These are phyloP conservation scores for Lantana camara DNA, from an alignment of 257 asterid species.

Conservation along the genomic window DNA sequence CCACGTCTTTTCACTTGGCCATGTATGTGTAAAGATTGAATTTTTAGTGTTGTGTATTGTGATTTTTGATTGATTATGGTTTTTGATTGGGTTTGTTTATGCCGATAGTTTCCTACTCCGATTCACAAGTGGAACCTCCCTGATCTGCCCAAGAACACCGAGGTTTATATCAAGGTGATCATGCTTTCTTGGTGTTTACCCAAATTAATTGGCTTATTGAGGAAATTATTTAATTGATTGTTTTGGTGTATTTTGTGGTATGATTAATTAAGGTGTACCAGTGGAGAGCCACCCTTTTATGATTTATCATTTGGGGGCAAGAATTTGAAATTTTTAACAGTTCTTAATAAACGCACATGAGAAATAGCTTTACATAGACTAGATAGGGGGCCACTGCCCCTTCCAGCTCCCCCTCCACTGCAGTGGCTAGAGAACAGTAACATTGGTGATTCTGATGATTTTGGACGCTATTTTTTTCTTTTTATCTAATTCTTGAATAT, in stretches of 20 bases:
- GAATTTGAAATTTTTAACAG: too few relatives aligned
- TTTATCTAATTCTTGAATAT: not conserved
- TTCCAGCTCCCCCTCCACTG: too few relatives aligned
- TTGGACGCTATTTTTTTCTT: not conserved
- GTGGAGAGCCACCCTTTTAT: too few relatives aligned
- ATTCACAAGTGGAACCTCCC: slow-evolving; percentile 95
- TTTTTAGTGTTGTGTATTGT: not conserved
- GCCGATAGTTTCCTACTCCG: slow-evolving; percentile 84
- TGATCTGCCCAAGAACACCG: slow-evolving; percentile 78
- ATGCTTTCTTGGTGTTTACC: not conserved
- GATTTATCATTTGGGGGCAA: too few relatives aligned
- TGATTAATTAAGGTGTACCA: too few relatives aligned
- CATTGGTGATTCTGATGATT: too few relatives aligned
- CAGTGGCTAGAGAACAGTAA: too few relatives aligned
- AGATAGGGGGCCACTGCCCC: too few relatives aligned
- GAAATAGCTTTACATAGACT: not conserved
- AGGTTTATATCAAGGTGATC: slow-evolving; percentile 88
- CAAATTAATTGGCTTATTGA: not conserved
- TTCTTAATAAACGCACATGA: too few relatives aligned
- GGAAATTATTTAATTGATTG: not conserved
- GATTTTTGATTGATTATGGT: slow-evolving; percentile 2
- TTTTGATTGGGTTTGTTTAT: slow-evolving; percentile 1
- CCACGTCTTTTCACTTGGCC: slow-evolving; percentile 71
- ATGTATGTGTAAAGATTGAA: slow-evolving; percentile 43
- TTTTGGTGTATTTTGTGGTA: not conserved